Evolutionary conservation across 1,139 yeast genomes (phyloP).

Genomic region (Debaryomyces robertsiae): DNA sequence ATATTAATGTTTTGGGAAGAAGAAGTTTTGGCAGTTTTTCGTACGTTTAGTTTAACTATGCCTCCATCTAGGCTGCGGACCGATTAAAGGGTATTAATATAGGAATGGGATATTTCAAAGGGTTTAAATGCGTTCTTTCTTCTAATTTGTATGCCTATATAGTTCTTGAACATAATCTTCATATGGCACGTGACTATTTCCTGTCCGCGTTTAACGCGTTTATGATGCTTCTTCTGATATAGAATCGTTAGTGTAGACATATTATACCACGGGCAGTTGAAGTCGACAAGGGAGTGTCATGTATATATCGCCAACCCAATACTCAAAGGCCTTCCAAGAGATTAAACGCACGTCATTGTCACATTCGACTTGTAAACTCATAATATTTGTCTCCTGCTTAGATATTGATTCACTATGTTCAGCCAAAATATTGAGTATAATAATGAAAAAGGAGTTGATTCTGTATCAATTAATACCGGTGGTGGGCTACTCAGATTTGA

Average conservation of each 20-base stretch:
- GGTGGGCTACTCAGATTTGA: conserved; percentile 86
- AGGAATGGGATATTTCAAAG: conserved; percentile 1
- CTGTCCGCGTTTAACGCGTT: conserved; percentile 9
- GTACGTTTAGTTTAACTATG: conserved; percentile 22
- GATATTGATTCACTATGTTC: conserved; percentile 94
- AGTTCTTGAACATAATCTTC: neutral
- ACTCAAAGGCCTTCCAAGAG: conserved; percentile 59
- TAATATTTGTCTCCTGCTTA: conserved; percentile 86
- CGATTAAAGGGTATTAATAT: neutral
- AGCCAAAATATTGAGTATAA: conserved; percentile 68
- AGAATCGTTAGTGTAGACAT: no score
- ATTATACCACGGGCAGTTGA: neutral
- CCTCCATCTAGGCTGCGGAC: neutral
- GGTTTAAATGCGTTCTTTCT: conserved; percentile 5
- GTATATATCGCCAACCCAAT: conserved; percentile 67
- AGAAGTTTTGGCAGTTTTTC: conserved; percentile 44
- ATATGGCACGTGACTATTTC: conserved; percentile 4
- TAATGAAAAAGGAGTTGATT: conserved; percentile 78
- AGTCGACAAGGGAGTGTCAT: conserved; percentile 29
- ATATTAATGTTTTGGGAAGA: conserved; percentile 42
- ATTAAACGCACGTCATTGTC: conserved; percentile 67
- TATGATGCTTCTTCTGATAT: neutral
- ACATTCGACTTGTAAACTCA: conserved; percentile 87
- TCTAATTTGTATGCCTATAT: conserved; percentile 1
- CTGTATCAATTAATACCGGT: conserved; percentile 91